Conservation (phyloP, 1,139 yeast genomes). For the Zygoascus meyerae region DNA sequence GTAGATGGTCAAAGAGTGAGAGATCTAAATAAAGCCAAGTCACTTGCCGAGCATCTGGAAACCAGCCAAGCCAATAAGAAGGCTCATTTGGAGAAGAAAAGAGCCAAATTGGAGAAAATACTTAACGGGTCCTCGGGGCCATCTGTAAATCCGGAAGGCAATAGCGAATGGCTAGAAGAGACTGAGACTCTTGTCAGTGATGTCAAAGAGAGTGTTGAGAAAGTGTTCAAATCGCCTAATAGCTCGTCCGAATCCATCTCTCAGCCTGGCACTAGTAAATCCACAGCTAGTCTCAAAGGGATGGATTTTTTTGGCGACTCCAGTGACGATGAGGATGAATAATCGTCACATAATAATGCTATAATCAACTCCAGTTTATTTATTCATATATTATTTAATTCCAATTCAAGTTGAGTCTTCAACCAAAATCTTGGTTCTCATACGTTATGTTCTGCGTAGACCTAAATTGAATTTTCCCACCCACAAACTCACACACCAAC, state of each 20-base stretch:
- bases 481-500: not conserved
- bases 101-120: conserved; percentile 32
- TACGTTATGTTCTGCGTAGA: too few relatives aligned
- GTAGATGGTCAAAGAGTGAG: conserved; percentile 37
- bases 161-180: conserved; percentile 35
- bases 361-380: too few relatives aligned
- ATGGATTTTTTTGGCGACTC: not conserved
- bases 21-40: conserved; percentile 34
- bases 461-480: too few relatives aligned
- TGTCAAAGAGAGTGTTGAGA: conserved; percentile 13
- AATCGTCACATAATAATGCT: too few relatives aligned
- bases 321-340: conserved; percentile 2
- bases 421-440: too few relatives aligned
- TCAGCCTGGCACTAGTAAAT: too few relatives aligned
- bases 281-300: not conserved
- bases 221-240: conserved; percentile 9
- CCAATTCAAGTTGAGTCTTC: too few relatives aligned
- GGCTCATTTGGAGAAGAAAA: conserved; percentile 30
- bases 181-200: conserved; percentile 28
- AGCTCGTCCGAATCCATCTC: too few relatives aligned
- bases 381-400: not conserved
- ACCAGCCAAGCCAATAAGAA: conserved; percentile 24
- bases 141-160: conserved; percentile 29
- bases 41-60: conserved; percentile 33
- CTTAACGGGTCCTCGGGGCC: conserved; percentile 19